Conservation (phyloP, 768 basidiomycete genomes). For the Leccinum aurantiacum region DNA sequence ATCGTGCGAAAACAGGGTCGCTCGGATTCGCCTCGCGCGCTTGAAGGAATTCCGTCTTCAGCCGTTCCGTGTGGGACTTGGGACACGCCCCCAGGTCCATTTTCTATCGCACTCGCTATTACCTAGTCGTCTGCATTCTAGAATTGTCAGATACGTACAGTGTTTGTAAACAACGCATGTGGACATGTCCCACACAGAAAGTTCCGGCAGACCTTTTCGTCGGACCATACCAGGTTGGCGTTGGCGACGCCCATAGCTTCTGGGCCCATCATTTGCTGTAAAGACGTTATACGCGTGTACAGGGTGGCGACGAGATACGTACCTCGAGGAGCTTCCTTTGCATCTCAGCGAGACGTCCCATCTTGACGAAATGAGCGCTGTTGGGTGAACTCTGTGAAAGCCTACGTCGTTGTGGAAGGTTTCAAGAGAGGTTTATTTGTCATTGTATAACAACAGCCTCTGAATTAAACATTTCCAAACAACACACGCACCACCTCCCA, state of each 20-base stretch:
- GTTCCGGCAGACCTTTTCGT: conserved; percentile 98
- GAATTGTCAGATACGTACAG: conserved; percentile 54
- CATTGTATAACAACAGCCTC: conserved; percentile 27
- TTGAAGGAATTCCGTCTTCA: conserved; percentile 86
- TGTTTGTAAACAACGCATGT: conserved; percentile 96
- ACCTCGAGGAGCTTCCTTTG: conserved; percentile 88
- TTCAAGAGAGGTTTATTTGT: conserved; percentile 28
- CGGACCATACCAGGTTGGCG: conserved; percentile 88
- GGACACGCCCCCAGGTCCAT: conserved; percentile 99
- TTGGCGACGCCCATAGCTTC: conserved; percentile 98
- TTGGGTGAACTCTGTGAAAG: conserved; percentile 1
- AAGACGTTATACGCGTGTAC: conserved; percentile 4
- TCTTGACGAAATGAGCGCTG: conserved; percentile 37
- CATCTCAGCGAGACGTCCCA: conserved; percentile 97
- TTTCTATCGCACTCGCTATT: conserved; percentile 54
- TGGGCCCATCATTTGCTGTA: conserved; percentile 99
- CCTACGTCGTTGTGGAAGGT: conserved; percentile 1
- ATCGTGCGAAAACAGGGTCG: conserved; percentile 80
- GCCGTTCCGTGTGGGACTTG: conserved; percentile 91
- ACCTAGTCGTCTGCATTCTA: neutral
- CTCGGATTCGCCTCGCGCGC: conserved; percentile 73
- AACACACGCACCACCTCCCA: conserved; percentile 9
- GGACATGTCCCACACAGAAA: conserved; percentile 99
- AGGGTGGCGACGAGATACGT: conserved; percentile 35
- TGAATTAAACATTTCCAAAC: conserved; percentile 28